Conservation (phyloP, 169 alveolate species). For the Babesia ovis region DNA sequence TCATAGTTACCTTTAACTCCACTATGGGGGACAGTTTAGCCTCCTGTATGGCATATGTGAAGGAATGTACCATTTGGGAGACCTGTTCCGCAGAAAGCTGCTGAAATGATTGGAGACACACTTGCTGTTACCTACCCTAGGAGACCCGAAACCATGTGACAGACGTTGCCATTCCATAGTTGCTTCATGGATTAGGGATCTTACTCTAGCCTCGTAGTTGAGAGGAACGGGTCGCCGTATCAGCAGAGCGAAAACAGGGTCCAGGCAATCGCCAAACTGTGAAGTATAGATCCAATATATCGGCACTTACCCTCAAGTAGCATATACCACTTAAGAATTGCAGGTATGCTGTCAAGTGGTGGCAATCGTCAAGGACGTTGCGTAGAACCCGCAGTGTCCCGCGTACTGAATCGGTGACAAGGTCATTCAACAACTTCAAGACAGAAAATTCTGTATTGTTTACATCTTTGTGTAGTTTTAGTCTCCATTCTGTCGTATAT, state of each 20-base stretch:
- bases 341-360: constrained; percentile 6
- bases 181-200: neutral
- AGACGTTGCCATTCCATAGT: neutral
- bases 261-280: constrained; percentile 46
- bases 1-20: neutral
- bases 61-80: neutral
- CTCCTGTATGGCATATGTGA: neutral
- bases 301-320: constrained; percentile 23
- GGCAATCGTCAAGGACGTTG: constrained; percentile 1
- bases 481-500: neutral
- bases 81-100: neutral
- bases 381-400: neutral
- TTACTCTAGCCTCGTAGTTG: constrained; percentile 19
- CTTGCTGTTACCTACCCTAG: neutral
- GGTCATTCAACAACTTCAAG: neutral
- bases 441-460: neutral
- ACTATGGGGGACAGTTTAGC: neutral
- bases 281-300: neutral
- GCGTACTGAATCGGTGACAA: neutral
- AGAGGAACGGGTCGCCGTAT: constrained; percentile 18
- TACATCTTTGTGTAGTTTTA: neutral
- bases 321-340: constrained; percentile 20
- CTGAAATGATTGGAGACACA: too few relatives aligned
- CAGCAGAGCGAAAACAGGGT: constrained; percentile 12
- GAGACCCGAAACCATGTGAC: neutral